Evolutionary conservation across 2,329 filamentous ascomycete genomes (phyloP).

Genomic region (Hymenoscyphus linearis): DNA sequence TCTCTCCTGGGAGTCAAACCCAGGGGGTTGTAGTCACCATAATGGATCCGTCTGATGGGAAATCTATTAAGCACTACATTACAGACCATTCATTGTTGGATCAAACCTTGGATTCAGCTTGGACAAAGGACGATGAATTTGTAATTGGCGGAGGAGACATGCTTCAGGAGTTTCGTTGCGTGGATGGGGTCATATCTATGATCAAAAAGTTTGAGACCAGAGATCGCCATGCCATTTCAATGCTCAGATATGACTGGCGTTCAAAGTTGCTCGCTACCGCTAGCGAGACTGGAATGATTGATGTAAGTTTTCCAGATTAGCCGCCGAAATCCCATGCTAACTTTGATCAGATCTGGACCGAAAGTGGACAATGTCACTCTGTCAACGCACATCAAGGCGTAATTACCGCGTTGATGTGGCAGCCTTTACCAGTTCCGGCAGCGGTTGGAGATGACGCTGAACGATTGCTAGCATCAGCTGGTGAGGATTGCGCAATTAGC

Average conservation of each 20-base stretch:
- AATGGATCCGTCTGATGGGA: slow-evolving; percentile 32
- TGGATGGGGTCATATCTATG: slow-evolving; percentile 41
- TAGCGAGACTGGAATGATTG: slow-evolving; percentile 53
- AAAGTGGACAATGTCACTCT: slow-evolving; percentile 46
- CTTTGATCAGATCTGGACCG: slow-evolving; percentile 32
- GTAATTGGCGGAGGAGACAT: slow-evolving; percentile 53
- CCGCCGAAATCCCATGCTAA: slow-evolving; percentile 36
- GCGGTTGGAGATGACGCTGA: slow-evolving; percentile 39
- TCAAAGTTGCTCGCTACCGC: slow-evolving; percentile 53
- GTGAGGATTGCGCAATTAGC: slow-evolving; percentile 57
- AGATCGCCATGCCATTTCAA: slow-evolving; percentile 48
- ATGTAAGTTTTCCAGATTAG: slow-evolving; percentile 41
- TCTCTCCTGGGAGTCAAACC: slow-evolving; percentile 50
- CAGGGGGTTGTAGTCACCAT: slow-evolving; percentile 51
- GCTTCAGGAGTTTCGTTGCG: slow-evolving; percentile 44
- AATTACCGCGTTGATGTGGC: slow-evolving; percentile 56
- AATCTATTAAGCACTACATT: slow-evolving; percentile 41
- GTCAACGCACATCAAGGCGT: slow-evolving; percentile 55
- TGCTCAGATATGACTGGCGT: slow-evolving; percentile 51
- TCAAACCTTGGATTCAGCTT: slow-evolving; percentile 52
- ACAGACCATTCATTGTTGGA: slow-evolving; percentile 45
- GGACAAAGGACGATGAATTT: slow-evolving; percentile 55
- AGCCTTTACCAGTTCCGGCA: slow-evolving; percentile 42
- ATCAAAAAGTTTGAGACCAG: slow-evolving; percentile 47
- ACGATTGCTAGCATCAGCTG: slow-evolving; percentile 51